phyloP scores from a whole-genome alignment of 163 green algal genomes.

The Prototheca cutis region DNA sequence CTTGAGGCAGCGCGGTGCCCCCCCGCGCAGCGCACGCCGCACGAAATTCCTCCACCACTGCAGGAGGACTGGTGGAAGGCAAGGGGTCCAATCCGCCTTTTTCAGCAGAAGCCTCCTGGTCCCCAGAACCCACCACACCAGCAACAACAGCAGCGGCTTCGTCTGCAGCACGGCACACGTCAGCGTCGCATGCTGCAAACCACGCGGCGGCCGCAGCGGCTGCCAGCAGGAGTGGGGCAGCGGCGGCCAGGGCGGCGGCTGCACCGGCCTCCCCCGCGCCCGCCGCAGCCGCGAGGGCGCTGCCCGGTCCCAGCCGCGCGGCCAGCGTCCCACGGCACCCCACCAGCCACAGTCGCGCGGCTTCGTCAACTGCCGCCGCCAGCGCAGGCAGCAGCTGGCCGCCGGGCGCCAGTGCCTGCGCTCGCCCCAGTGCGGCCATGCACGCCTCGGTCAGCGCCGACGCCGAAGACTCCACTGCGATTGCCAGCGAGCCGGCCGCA shows the following conservation, averaged over 20 bases:
- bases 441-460: conserved; percentile 9
- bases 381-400: conserved; percentile 26
- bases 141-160: too few relatives aligned
- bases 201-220: conserved; percentile 6
- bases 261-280: conserved; percentile 10
- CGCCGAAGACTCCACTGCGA: neutral
- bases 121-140: too few relatives aligned
- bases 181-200: too few relatives aligned
- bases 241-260: conserved; percentile 2
- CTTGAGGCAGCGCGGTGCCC: neutral
- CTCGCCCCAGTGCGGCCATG: conserved; percentile 22
- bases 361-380: conserved; percentile 21
- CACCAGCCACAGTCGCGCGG: conserved; percentile 20
- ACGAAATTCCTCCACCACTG: too few relatives aligned
- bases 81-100: too few relatives aligned
- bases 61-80: too few relatives aligned
- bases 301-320: neutral
- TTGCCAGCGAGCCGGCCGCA: neutral
- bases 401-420: too few relatives aligned
- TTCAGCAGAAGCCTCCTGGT: too few relatives aligned
- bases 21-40: too few relatives aligned
- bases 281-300: too few relatives aligned
- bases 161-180: too few relatives aligned
- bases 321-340: conserved; percentile 15
- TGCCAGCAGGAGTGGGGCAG: conserved; percentile 29